Evolutionary conservation across 257 asterid species (phyloP).

Genomic region (Salvia hispanica): DNA sequence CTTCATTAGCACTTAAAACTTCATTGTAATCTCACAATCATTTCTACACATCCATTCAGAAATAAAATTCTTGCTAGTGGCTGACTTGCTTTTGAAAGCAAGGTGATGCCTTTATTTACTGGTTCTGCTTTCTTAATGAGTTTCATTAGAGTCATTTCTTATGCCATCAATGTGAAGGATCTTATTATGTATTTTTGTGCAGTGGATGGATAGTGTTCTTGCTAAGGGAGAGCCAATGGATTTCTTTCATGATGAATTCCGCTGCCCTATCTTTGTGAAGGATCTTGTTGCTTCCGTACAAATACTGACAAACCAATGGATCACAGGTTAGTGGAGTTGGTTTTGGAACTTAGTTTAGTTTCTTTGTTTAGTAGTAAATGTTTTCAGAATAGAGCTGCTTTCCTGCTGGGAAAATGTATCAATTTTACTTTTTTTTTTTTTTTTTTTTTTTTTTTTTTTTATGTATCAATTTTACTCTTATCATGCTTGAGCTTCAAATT

Average conservation of each 20-base stretch:
- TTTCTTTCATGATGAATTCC: constrained; percentile 84
- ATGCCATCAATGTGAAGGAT: too few species aligned
- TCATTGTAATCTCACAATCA: constrained; percentile 1
- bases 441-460: too few species aligned
- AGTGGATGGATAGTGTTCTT: constrained; percentile 92
- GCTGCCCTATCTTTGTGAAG: constrained; percentile 83
- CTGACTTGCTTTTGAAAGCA: constrained; percentile 12
- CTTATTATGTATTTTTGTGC: constrained; percentile 37
- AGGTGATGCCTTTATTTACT: background rate
- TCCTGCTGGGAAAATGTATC: too few species aligned
- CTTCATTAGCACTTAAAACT: background rate
- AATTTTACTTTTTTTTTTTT: too few species aligned
- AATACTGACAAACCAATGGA: constrained; percentile 55
- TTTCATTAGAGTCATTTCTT: too few species aligned
- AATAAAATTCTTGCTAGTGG: background rate
- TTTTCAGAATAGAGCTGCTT: too few species aligned
- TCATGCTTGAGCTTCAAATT: background rate
- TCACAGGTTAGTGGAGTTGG: constrained; percentile 67
- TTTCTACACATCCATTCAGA: background rate
- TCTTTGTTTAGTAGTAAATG: background rate
- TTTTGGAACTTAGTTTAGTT: background rate
- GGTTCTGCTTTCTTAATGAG: background rate
- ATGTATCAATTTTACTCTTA: too few species aligned
- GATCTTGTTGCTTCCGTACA: constrained; percentile 66
- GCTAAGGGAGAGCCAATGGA: constrained; percentile 66